phyloP scores from a whole-genome alignment of 2,329 filamentous ascomycete genomes.

The Phialemonium atrogriseum region DNA sequence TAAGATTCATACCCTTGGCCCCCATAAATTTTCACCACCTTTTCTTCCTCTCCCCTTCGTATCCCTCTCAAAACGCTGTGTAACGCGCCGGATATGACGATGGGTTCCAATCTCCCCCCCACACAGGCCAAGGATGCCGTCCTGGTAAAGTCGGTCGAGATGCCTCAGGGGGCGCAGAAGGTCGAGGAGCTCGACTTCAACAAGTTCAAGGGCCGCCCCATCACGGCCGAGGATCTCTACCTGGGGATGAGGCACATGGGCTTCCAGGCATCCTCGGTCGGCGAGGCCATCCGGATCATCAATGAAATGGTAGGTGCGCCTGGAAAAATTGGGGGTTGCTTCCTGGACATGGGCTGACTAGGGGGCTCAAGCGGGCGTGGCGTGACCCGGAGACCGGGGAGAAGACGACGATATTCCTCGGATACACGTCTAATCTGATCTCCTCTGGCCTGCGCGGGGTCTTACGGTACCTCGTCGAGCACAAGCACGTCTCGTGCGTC shows the following conservation, averaged over 20 bases:
- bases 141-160: slow-evolving; percentile 72
- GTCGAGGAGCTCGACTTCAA: slow-evolving; percentile 94
- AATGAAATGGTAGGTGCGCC: slow-evolving; percentile 89
- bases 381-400: slow-evolving; percentile 69
- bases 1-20: no score
- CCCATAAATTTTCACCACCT: no score
- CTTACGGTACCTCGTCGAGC: slow-evolving; percentile 84
- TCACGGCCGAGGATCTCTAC: slow-evolving; percentile 80
- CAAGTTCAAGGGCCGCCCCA: slow-evolving; percentile 60
- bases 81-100: slow-evolving; percentile 7
- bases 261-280: slow-evolving; percentile 61
- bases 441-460: slow-evolving; percentile 91
- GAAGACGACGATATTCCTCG: slow-evolving; percentile 88
- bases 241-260: slow-evolving; percentile 81
- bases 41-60: not conserved
- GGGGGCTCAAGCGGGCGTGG: slow-evolving; percentile 62
- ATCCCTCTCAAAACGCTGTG: not conserved
- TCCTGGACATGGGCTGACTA: not conserved
- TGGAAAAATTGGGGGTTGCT: slow-evolving; percentile 12
- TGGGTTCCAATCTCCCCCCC: slow-evolving; percentile 40
- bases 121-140: slow-evolving; percentile 68
- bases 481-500: slow-evolving; percentile 85
- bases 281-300: slow-evolving; percentile 83
- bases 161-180: slow-evolving; percentile 68
- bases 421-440: slow-evolving; percentile 96